These are phyloP conservation scores for Themeda triandra DNA, from an alignment of 176 grass and related monocot genomes.

Conservation along the genomic window DNA sequence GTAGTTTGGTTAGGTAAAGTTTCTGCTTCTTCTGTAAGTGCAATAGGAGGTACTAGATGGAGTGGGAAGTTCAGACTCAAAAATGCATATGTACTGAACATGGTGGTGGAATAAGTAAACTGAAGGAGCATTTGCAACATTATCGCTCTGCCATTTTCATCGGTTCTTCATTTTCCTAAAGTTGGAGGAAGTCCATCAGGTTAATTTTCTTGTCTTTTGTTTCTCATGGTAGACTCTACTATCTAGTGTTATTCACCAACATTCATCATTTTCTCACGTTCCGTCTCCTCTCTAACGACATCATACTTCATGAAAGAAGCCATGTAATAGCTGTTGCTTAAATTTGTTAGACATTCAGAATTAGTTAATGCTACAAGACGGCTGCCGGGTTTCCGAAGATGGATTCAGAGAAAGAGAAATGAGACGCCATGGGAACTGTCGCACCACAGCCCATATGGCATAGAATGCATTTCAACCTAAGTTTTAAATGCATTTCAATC, in stretches of 20 bases:
- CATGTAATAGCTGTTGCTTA: background rate
- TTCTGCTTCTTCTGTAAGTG: slow-evolving; percentile 32
- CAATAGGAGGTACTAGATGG: background rate
- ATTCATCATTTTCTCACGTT: background rate
- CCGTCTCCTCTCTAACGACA: background rate
- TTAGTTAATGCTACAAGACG: too few species aligned
- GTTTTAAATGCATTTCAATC: background rate
- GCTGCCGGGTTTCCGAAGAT: too few species aligned
- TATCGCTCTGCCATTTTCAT: background rate
- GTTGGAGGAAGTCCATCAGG: background rate
- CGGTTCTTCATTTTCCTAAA: background rate
- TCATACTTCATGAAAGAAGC: background rate
- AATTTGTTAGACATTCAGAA: background rate
- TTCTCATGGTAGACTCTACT: background rate
- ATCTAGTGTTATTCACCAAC: background rate
- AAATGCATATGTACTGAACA: background rate
- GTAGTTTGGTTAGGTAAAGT: background rate
- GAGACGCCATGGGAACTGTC: background rate
- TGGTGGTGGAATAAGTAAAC: slow-evolving; percentile 1
- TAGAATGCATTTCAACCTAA: background rate
- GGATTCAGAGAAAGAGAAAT: background rate
- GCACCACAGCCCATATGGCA: background rate
- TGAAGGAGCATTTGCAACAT: slow-evolving; percentile 21
- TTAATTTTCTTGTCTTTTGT: background rate
- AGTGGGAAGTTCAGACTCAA: background rate